Conservation (phyloP, 2,329 filamentous ascomycete species). For the Venturia aucupariae region DNA sequence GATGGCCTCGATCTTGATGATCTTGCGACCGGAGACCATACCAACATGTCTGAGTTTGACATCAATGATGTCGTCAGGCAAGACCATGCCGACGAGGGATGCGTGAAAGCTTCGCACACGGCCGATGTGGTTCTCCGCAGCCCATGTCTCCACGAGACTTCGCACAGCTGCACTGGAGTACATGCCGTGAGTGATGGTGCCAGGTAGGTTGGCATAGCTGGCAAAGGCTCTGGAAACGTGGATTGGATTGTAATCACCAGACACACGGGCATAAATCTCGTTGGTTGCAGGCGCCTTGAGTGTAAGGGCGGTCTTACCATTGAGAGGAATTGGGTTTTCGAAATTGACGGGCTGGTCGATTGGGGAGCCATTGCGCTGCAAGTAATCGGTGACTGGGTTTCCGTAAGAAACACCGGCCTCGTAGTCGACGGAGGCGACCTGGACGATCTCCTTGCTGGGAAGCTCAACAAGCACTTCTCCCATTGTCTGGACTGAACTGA, state of each 20-base stretch:
- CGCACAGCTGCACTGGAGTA: constrained; percentile 96
- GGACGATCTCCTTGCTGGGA: constrained; percentile 92
- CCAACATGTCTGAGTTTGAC: constrained; percentile 94
- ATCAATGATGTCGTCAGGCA: constrained; percentile 90
- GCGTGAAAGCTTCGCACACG: constrained; percentile 97
- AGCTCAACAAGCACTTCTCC: constrained; percentile 91
- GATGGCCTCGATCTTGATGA: constrained; percentile 95
- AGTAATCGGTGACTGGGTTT: constrained; percentile 94
- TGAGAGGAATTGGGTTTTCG: constrained; percentile 92
- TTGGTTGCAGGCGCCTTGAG: constrained; percentile 91
- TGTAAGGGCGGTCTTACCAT: constrained; percentile 78
- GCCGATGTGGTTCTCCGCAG: constrained; percentile 95
- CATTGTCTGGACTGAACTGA: constrained; percentile 82
- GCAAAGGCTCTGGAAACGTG: constrained; percentile 97
- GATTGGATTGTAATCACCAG: constrained; percentile 97
- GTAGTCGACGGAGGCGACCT: constrained; percentile 95
- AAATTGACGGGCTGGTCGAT: constrained; percentile 96
- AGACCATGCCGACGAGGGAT: constrained; percentile 94
- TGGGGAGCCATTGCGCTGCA: constrained; percentile 79
- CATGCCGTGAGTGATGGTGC: constrained; percentile 98
- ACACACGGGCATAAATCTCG: constrained; percentile 95
- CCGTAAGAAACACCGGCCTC: constrained; percentile 84
- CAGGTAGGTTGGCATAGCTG: constrained; percentile 87
- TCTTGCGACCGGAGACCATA: constrained; percentile 97
- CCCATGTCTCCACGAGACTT: constrained; percentile 96